Percentiles rank a stretch among this genome's conserved stretches.
Conservation (phyloP, 2,329 filamentous ascomycete species). For the Fusarium sp. region DNA sequence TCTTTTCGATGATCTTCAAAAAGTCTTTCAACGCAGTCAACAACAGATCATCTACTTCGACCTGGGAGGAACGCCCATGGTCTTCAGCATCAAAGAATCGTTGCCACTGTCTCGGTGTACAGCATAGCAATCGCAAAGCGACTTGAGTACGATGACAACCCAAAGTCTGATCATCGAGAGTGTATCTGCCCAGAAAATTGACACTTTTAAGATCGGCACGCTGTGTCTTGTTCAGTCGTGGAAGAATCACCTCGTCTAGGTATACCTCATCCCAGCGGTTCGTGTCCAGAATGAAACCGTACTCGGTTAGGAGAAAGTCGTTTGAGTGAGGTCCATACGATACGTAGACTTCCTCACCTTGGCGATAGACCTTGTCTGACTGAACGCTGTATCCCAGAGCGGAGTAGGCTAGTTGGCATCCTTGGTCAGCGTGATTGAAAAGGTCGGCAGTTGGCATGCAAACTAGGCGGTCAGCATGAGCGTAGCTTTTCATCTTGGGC, state of each 20-base stretch:
- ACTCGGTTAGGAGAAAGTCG: slow-evolving; percentile 79
- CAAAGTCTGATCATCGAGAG: slow-evolving; percentile 50
- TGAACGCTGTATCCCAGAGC: slow-evolving; percentile 66
- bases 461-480: slow-evolving; percentile 70
- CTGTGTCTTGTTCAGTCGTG: slow-evolving; percentile 51
- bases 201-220: slow-evolving; percentile 55
- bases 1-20: slow-evolving; percentile 46
- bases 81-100: slow-evolving; percentile 57
- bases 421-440: slow-evolving; percentile 67
- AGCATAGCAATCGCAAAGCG: slow-evolving; percentile 56
- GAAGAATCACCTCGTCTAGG: slow-evolving; percentile 61
- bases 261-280: slow-evolving; percentile 63
- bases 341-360: slow-evolving; percentile 74
- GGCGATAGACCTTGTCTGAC: slow-evolving; percentile 59
- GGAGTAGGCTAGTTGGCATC: slow-evolving; percentile 64
- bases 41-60: slow-evolving; percentile 52
- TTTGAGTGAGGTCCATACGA: slow-evolving; percentile 78
- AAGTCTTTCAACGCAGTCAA: slow-evolving; percentile 53
- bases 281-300: slow-evolving; percentile 61
- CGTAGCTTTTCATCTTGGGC: slow-evolving; percentile 55
- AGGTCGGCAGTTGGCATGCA: slow-evolving; percentile 79
- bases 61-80: slow-evolving; percentile 59
- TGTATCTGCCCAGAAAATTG: slow-evolving; percentile 64
- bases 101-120: slow-evolving; percentile 48
- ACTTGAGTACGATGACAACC: slow-evolving; percentile 65